These are phyloP conservation scores for Margaritispora aquatica DNA, from an alignment of 495 filamentous ascomycete species.

Conservation along the genomic window DNA sequence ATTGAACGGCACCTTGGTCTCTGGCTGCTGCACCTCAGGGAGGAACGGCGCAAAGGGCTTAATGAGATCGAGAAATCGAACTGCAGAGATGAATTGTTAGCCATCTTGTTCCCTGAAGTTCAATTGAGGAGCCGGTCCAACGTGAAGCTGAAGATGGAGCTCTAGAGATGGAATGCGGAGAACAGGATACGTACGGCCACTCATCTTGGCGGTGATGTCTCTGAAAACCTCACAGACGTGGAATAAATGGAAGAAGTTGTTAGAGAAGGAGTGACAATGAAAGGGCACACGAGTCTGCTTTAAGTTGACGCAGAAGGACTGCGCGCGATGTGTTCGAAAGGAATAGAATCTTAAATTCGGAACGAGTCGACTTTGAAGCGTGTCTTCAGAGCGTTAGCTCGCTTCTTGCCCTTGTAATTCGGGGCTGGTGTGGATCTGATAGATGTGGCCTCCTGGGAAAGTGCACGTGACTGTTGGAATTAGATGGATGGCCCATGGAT, in stretches of 20 bases:
- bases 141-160: constrained; percentile 5
- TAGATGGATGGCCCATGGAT: not conserved
- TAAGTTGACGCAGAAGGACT: constrained; percentile 21
- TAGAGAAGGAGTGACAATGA: constrained; percentile 21
- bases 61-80: constrained; percentile 98
- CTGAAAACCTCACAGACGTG: constrained; percentile 28
- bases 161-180: constrained; percentile 5
- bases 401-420: constrained; percentile 14
- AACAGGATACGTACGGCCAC: constrained; percentile 43
- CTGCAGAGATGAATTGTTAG: constrained; percentile 42
- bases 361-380: constrained; percentile 17
- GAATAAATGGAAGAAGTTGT: constrained; percentile 15
- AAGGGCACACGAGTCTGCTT: constrained; percentile 19
- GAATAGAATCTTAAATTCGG: constrained; percentile 13
- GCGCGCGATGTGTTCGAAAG: not conserved
- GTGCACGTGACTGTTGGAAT: constrained; percentile 10
- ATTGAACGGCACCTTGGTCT: constrained; percentile 95
- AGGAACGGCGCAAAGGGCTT: constrained; percentile 99
- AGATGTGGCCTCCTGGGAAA: constrained; percentile 16
- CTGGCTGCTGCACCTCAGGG: constrained; percentile 95
- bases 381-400: constrained; percentile 7
- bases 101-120: not conserved
- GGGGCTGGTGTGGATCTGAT: constrained; percentile 5
- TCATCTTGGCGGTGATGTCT: constrained; percentile 43
- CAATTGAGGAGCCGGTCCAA: not conserved